Conservation (phyloP, 768 basidiomycete genomes). For the Auricularia sp. region DNA sequence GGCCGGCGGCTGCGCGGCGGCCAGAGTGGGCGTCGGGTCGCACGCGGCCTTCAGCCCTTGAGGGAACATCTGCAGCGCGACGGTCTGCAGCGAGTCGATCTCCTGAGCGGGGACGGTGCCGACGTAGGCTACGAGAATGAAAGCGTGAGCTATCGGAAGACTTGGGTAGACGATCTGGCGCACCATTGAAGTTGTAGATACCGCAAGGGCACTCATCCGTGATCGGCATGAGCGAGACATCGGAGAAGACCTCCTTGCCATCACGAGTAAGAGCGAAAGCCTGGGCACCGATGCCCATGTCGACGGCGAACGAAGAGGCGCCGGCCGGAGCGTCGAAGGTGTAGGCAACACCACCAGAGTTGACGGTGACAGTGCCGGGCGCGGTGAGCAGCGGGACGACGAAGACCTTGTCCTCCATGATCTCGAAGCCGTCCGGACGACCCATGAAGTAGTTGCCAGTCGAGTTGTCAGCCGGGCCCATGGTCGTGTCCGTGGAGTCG, state of each 20-base stretch:
- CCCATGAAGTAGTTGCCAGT: conserved; percentile 11
- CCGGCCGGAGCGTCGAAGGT: neutral
- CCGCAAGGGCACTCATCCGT: neutral
- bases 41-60: neutral
- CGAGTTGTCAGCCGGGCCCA: neutral
- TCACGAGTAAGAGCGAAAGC: neutral
- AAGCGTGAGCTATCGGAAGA: too few species aligned
- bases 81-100: neutral
- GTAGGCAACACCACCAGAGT: neutral
- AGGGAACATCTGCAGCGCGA: neutral
- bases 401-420: neutral
- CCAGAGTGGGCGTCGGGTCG: neutral
- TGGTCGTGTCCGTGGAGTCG: neutral
- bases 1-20: neutral
- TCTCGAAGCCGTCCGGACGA: conserved; percentile 4
- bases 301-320: neutral
- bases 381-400: neutral
- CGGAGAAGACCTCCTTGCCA: neutral
- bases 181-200: conserved; percentile 1
- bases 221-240: neutral
- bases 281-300: neutral
- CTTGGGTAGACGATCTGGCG: neutral
- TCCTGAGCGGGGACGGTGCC: conserved; percentile 9
- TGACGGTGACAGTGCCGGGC: neutral
- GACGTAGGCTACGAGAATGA: conserved; percentile 11